Evolutionary conservation across 495 filamentous ascomycete genomes (phyloP).

Genomic region (Aspergillus cavernicola): DNA sequence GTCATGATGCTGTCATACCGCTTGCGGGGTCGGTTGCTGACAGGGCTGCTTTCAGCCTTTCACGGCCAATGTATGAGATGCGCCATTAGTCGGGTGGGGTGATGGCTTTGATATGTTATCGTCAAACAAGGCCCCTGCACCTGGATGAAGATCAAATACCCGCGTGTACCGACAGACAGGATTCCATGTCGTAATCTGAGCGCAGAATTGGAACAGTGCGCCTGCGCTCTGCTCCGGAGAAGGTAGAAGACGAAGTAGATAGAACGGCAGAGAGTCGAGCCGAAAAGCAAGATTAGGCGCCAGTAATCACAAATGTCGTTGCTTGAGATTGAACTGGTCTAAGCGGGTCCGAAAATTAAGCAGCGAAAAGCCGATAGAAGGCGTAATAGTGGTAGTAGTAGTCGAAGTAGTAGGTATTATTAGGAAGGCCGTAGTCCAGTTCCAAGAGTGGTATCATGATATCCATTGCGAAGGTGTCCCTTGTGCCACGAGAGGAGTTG

Average conservation of each 20-base stretch:
- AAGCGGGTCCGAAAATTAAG: slow-evolving; percentile 14
- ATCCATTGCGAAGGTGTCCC: slow-evolving; percentile 31
- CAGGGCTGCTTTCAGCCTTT: slow-evolving; percentile 8
- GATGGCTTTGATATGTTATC: slow-evolving; percentile 12
- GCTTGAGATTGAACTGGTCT: slow-evolving; percentile 11
- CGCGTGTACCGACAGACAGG: slow-evolving; percentile 10
- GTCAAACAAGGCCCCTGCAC: slow-evolving; percentile 12
- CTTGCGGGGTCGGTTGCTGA: slow-evolving; percentile 17
- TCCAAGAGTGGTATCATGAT: slow-evolving; percentile 24
- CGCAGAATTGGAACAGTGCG: slow-evolving; percentile 19
- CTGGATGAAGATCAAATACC: slow-evolving; percentile 9
- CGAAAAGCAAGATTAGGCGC: slow-evolving; percentile 7
- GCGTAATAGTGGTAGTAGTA: slow-evolving; percentile 15
- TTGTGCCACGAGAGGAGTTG: slow-evolving; percentile 21
- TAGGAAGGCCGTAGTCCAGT: slow-evolving; percentile 21
- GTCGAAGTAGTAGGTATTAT: slow-evolving; percentile 15
- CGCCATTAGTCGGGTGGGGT: slow-evolving; percentile 8
- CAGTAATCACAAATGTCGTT: slow-evolving; percentile 12
- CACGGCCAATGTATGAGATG: slow-evolving; percentile 11
- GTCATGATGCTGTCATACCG: slow-evolving; percentile 17
- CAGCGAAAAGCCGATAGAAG: slow-evolving; percentile 13
- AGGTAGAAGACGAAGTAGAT: slow-evolving; percentile 16
- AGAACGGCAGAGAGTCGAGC: neutral
- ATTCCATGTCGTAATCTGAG: slow-evolving; percentile 16
- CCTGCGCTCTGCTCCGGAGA: slow-evolving; percentile 19